Evolutionary conservation across 768 basidiomycete genomes (phyloP), one percentile per base, ranked within the genome.

Genomic region (Pleurotus cornucopiae): DNA sequence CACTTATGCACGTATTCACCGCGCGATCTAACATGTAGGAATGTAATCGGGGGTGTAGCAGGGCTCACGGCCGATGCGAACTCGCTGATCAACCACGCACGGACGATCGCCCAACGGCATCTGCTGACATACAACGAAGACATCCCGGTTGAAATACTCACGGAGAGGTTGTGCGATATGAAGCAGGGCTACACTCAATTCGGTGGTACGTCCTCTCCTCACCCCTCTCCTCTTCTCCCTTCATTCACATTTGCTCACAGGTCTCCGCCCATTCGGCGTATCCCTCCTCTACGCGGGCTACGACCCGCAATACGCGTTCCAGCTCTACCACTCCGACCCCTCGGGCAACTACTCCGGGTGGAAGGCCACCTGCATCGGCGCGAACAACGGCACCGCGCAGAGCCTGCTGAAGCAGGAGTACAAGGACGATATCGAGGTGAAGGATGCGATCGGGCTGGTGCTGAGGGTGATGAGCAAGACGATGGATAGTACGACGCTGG

Each of bases 121-220:
- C 73, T 99, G 59, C 76, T 94, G 64, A 78, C 78, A 49, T 99
- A 97, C 76, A 93, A 98, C 66, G 93, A 98, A 71, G 95, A 97
- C 68, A 98, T 99, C 62, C 96, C 96, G 4, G 97, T 98, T 26
- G 97, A 99, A 71, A 76, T 96, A 64, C 85, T 99, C 55, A 90
- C 94, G 11, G 94, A 98, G 68, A 81, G 89, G 55, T 73, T 99
- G 57, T 98, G 96, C 65, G 91, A 99, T 73, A 84, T 96, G 78
- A 99, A 99, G 76, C 97, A 99, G 69, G 94, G 94, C 6, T 98
- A 98, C 68, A 98, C 96, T 39, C 96, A 98, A 66, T 95, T 84
- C 61, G 95, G 96, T 76, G 95, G 94, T 89, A 62, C 59, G 81
- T 61, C 5, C 26, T 6, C 20, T 61, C 40, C 4, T 37, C 37